phyloP scores from a whole-genome alignment of 2,329 filamentous ascomycete species.

The Scytalidium lignicola region DNA sequence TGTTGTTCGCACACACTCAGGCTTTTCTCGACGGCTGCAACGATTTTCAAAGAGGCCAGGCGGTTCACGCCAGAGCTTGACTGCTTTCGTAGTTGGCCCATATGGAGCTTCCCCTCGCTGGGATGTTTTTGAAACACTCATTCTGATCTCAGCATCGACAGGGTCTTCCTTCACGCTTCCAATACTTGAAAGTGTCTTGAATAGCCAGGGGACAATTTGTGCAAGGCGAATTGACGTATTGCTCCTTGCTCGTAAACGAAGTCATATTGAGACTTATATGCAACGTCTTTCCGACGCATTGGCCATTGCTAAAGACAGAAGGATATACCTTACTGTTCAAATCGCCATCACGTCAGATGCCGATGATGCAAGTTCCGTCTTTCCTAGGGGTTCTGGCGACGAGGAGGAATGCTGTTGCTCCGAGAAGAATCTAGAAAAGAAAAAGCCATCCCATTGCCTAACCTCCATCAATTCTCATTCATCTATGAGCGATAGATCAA shows the following conservation, averaged over 20 bases:
- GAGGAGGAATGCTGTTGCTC: neutral
- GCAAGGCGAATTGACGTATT: constrained; percentile 49
- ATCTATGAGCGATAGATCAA: neutral
- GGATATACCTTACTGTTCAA: constrained; percentile 46
- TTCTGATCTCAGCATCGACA: constrained; percentile 57
- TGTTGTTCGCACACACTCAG: constrained; percentile 48
- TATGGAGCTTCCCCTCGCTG: constrained; percentile 51
- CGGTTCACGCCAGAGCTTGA: constrained; percentile 27
- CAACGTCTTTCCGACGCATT: constrained; percentile 43
- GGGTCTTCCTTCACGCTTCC: constrained; percentile 58
- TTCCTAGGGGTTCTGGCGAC: neutral
- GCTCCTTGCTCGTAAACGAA: constrained; percentile 43
- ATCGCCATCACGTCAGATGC: constrained; percentile 43
- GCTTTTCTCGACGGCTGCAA: constrained; percentile 52
- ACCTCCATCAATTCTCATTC: neutral
- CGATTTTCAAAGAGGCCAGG: constrained; percentile 38
- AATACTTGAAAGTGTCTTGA: constrained; percentile 50
- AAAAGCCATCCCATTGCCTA: neutral
- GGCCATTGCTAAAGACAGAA: constrained; percentile 35
- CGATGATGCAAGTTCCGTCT: neutral
- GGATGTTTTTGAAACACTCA: constrained; percentile 54
- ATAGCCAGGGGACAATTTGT: constrained; percentile 37
- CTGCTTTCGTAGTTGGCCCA: constrained; percentile 49
- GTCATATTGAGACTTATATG: constrained; percentile 52
- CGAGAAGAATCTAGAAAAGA: neutral